Percentiles rank a stretch among this genome's conserved stretches.
Conservation (phyloP, 805 yeast species). For the Yarrowia sp. region DNA sequence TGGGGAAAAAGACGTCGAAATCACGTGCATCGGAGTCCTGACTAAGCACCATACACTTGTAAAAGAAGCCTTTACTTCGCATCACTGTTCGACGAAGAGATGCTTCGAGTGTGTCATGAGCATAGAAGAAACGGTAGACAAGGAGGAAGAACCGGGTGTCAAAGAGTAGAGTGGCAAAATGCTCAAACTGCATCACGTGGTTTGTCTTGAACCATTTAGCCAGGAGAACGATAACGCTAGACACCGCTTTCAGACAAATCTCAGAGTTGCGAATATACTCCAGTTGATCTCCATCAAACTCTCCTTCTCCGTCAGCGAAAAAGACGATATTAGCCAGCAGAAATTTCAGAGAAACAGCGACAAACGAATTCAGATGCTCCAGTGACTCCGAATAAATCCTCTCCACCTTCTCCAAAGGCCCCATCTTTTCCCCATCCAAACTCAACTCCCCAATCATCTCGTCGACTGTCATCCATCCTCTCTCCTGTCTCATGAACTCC, state of each 20-base stretch:
- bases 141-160: constrained; percentile 67
- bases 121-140: constrained; percentile 50
- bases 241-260: constrained; percentile 63
- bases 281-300: not conserved
- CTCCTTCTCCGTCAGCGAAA: constrained; percentile 40
- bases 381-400: constrained; percentile 61
- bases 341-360: constrained; percentile 67
- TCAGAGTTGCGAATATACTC: constrained; percentile 70
- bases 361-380: constrained; percentile 66
- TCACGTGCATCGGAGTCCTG: constrained; percentile 3
- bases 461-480: constrained; percentile 58
- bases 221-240: constrained; percentile 60
- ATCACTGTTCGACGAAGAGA: constrained; percentile 39
- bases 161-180: constrained; percentile 70
- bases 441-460: not conserved
- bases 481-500: constrained; percentile 72
- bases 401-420: constrained; percentile 62
- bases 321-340: constrained; percentile 59
- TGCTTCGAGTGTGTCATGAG: constrained; percentile 43
- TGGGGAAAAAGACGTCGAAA: constrained; percentile 6
- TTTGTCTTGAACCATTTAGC: constrained; percentile 79
- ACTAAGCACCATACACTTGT: constrained; percentile 14
- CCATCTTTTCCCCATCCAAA: not conserved
- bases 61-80: constrained; percentile 30
- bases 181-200: constrained; percentile 82